Base-by-base conservation (phyloP, 108 stramenopile genomes). In the Tribonema minus region DNA sequence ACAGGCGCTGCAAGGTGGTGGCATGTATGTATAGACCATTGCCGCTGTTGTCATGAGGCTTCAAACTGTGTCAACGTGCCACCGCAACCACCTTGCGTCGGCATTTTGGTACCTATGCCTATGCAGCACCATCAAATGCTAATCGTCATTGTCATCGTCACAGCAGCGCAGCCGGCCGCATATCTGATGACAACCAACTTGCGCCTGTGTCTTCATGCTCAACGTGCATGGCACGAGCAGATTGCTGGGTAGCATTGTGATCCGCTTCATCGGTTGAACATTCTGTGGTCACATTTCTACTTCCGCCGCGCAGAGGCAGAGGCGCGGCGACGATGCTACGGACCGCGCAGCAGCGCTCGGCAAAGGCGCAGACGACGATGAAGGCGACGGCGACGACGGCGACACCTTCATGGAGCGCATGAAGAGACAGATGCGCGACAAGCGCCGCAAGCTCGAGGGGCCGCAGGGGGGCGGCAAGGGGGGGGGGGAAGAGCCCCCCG, bases 381-480 rank as follows among this genome's bases (percentile, higher is more conserved):
- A 75, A 33, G 37, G 20, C n/a, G 40, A n/a, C n/a, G n/a, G 33
- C 27, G 62, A 66, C 37, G 74, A 75, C 64, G 74, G 74, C 54
- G 62, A 75, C 40, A 64, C 74, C 0, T 75, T 75, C 74, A 75
- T 75, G 74, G 28, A 66, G 20, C 64, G 65, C n/a, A 75, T 75
- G 74, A 63, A 64, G 31, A 30, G 54, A 26, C 64, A 66, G 64
- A 75, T 75, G 74, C 37, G 37, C 64, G 64, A 75, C n/a, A 64
- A 66, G 54, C 64, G 64, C 33, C 41, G 34, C 28, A 39, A 38
- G 29, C 26, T 64, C 33, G 7, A 33, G 61, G 39, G 23, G 6
- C 61, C 29, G 61, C 38, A 29, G 40, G 9, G 30, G 66, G 9
- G 30, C 5, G 12, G 6, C 12, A 4, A 34, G 35, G 4, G 25